phyloP scores from a whole-genome alignment of 1,284 basidiomycete species.

The Baeospora myosura region DNA sequence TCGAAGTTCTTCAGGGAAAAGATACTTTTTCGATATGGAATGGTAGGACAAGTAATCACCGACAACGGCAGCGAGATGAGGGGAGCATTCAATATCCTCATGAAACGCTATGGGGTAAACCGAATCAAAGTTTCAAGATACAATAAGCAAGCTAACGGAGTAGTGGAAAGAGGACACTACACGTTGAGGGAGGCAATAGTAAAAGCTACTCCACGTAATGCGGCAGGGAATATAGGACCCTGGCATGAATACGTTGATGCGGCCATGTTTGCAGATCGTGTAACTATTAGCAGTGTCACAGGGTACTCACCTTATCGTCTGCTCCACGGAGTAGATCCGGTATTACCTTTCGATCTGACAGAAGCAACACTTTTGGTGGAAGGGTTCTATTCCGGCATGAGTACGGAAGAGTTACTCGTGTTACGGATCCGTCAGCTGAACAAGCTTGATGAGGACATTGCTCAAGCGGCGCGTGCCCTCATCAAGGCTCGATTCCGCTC shows the following conservation, averaged over 20 bases:
- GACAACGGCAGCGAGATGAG: conserved; percentile 24
- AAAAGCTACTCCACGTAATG: conserved; percentile 16
- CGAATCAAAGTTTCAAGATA: conserved; percentile 20
- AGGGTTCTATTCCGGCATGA: conserved; percentile 10
- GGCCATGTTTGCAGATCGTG: conserved; percentile 18
- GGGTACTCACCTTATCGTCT: not conserved
- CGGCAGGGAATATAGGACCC: conserved; percentile 5
- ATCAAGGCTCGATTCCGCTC: not conserved
- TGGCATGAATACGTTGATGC: conserved; percentile 6
- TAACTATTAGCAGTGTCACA: conserved; percentile 15
- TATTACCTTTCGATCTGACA: conserved; percentile 13
- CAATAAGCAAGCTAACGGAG: conserved; percentile 22
- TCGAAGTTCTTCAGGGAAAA: too few relatives aligned
- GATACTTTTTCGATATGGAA: conserved; percentile 28
- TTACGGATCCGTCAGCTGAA: conserved; percentile 11
- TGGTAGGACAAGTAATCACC: conserved; percentile 22
- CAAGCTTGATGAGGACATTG: not conserved
- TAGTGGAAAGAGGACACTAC: conserved; percentile 20
- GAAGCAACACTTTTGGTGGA: conserved; percentile 19
- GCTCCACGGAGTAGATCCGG: not conserved
- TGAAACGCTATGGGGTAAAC: conserved; percentile 11
- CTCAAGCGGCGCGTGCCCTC: not conserved
- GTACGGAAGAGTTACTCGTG: conserved; percentile 10
- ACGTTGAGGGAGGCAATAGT: conserved; percentile 19
- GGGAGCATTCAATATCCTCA: conserved; percentile 16